Base-by-base conservation (phyloP, 345 rosid species). In the Geranium brycei region DNA sequence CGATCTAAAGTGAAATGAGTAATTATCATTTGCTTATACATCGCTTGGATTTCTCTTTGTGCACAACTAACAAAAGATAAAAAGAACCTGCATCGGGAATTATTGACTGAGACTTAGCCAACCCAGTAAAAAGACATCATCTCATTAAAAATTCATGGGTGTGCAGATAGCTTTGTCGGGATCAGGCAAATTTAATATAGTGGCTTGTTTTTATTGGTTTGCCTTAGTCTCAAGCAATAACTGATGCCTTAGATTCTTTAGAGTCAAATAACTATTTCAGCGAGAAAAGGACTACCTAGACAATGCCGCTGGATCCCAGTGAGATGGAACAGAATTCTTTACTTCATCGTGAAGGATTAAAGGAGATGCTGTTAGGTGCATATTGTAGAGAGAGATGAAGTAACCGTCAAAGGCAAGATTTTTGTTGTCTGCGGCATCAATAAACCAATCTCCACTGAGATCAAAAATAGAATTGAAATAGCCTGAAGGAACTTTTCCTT, bases 401-500 rank as follows among this genome's bases (percentile, higher is more conserved):
- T 81, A 86, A 69, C 88, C 88, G 76, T 86, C 91, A 70, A 86
- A 82, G 59, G 91, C 88, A 57, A 86, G 88, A 76, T 69, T 75
- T 73, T 83, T 82, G 61, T 85, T 77, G 67, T 77, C 88, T 14
- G 77, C 68, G 23, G 81, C 76, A 73, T 86, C 91, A 47, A 63
- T 77, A 65, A 78, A 67, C 88, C 91, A 86, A 65, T 82, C 91
- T 11, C 91, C 91, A 75, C 60, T 83, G 59, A 86, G 65, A 63
- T 77, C 86, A 66, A 86, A 86, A 64, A 78, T 77, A 58, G 84
- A 62, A 79, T 83, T 86, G 61, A 77, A 73, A 75, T 78, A 83
- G 68, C 91, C 87, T 16, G 91, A 86, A 32, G 91, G 91, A 68
- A 83, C 77, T 74, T 86, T 86, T 76, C 88, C 91, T 74, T 77